Conservation (phyloP, 768 basidiomycete species). For the Pleurotus ostreatus region DNA sequence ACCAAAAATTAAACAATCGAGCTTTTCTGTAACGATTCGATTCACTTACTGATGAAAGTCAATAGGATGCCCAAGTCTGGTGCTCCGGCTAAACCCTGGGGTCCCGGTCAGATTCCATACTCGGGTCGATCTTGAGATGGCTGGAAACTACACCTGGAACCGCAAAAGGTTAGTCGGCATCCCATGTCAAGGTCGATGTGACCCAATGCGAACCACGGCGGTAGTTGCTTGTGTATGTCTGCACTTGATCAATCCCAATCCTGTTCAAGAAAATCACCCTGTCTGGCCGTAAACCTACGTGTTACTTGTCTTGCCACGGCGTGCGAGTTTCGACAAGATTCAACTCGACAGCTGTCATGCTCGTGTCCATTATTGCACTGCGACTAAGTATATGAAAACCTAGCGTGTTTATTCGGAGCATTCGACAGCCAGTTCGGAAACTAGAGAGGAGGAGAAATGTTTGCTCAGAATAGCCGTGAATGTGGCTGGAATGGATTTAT, state of each 20-base stretch:
- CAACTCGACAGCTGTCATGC: constrained; percentile 1
- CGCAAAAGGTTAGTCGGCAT: constrained; percentile 8
- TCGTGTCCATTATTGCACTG: not conserved
- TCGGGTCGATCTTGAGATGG: constrained; percentile 8
- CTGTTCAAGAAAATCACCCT: constrained; percentile 2
- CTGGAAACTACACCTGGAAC: not conserved
- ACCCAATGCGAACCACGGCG: constrained; percentile 4
- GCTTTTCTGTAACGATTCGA: constrained; percentile 1
- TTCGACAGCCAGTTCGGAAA: constrained; percentile 10
- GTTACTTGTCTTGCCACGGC: not conserved
- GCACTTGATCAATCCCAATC: not conserved
- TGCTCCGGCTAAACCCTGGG: constrained; percentile 1
- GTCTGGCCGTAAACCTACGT: constrained; percentile 1
- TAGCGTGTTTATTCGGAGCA: constrained; percentile 7
- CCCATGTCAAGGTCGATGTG: constrained; percentile 6
- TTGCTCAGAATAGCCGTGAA: not conserved
- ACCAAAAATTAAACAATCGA: constrained; percentile 6
- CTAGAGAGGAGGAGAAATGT: constrained; percentile 3
- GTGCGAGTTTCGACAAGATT: not conserved
- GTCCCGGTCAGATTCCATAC: not conserved
- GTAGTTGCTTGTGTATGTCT: not conserved
- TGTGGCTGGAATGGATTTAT: no score
- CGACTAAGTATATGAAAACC: constrained; percentile 4
- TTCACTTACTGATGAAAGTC: constrained; percentile 3
- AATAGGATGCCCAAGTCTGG: constrained; percentile 2